A percentile compares a stretch with the other conserved stretches of the same genome.
Conservation (phyloP, 352 stramenopile genomes). For the Pythium aristosporum region DNA sequence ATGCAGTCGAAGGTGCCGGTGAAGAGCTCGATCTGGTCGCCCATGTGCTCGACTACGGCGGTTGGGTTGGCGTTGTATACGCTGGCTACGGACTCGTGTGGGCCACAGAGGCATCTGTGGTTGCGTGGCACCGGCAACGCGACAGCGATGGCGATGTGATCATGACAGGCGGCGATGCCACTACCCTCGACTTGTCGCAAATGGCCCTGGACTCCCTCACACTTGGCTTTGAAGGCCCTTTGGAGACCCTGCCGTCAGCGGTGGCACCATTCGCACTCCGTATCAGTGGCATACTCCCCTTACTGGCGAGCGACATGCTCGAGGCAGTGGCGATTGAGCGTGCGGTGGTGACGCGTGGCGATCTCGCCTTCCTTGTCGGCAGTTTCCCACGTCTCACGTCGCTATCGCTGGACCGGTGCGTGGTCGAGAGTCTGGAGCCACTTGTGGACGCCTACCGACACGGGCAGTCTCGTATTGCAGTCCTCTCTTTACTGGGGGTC, state of each 20-base stretch:
- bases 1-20: not conserved
- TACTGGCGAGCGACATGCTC: not conserved
- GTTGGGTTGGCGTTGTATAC: constrained; percentile 3
- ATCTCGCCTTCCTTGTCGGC: not conserved
- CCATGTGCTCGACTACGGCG: not conserved
- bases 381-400: not conserved
- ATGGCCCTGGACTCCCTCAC: not conserved
- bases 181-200: not conserved
- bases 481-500: not conserved
- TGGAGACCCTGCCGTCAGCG: not conserved
- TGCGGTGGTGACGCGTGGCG: not conserved
- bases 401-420: not conserved
- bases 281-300: too few species aligned
- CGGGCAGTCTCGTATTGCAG: not conserved
- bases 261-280: not conserved
- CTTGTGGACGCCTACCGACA: not conserved
- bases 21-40: not conserved
- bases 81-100: constrained; percentile 1
- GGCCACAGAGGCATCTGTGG: not conserved
- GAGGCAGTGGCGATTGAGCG: not conserved
- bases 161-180: too few species aligned
- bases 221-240: not conserved
- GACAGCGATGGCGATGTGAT: not conserved
- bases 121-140: not conserved
- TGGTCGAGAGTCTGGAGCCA: not conserved